Conservation (phyloP, 1,139 yeast species). For the Debaryomycetaceae sp. region DNA sequence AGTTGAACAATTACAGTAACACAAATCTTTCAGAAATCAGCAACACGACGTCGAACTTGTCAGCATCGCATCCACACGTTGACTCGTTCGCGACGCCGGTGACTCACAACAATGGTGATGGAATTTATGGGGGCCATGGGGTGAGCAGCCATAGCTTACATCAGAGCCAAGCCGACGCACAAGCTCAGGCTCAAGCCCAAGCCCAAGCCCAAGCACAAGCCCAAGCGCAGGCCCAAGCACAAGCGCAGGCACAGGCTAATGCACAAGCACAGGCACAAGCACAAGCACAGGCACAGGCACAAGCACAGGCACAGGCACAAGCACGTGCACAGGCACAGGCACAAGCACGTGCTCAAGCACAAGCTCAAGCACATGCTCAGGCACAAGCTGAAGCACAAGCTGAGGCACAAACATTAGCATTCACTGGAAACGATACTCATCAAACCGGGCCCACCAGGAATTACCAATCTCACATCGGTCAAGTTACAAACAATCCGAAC, state of each 20-base stretch:
- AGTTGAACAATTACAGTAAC: conserved; percentile 36
- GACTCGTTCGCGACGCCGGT: not conserved
- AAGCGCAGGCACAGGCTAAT: conserved; percentile 12
- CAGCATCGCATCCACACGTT: conserved; percentile 6
- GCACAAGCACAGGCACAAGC: conserved; percentile 17
- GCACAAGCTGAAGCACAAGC: too few relatives aligned
- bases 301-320: conserved; percentile 9
- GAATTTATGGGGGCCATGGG: conserved; percentile 4
- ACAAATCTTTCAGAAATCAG: conserved; percentile 38
- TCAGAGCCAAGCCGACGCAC: conserved; percentile 19
- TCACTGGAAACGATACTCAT: too few relatives aligned
- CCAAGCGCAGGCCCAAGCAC: conserved; percentile 12
- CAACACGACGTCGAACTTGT: conserved; percentile 18
- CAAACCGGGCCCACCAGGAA: too few relatives aligned
- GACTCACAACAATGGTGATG: conserved; percentile 4
- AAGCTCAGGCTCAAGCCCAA: conserved; percentile 12
- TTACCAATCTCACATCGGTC: too few relatives aligned
- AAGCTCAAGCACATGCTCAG: conserved; percentile 10
- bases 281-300: conserved; percentile 14
- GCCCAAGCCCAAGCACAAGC: conserved; percentile 10
- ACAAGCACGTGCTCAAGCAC: conserved; percentile 13
- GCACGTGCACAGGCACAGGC: conserved; percentile 7
- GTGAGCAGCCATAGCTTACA: conserved; percentile 9
- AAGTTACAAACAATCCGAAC: conserved; percentile 11
- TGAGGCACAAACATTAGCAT: too few relatives aligned